Percentiles rank a stretch among this genome's conserved stretches.
Conservation (phyloP, 2,329 filamentous ascomycete species). For the Fusarium sp. region DNA sequence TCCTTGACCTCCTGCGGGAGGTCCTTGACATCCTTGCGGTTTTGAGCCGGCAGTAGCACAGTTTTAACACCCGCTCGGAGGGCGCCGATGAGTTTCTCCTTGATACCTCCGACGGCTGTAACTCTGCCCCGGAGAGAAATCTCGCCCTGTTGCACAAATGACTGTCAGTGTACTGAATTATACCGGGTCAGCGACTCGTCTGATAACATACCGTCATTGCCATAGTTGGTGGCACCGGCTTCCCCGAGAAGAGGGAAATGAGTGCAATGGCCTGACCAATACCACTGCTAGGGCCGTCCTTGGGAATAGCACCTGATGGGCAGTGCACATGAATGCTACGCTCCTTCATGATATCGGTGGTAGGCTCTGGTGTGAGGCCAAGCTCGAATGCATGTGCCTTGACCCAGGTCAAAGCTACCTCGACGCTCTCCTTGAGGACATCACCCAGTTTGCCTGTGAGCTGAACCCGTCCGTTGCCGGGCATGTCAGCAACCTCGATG, state of each 20-base stretch:
- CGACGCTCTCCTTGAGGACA: constrained; percentile 95
- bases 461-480: constrained; percentile 89
- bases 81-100: constrained; percentile 97
- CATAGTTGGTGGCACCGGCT: constrained; percentile 87
- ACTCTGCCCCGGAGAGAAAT: constrained; percentile 87
- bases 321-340: constrained; percentile 96
- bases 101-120: constrained; percentile 95
- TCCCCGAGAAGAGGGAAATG: constrained; percentile 88
- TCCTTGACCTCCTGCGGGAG: constrained; percentile 89
- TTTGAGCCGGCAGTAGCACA: constrained; percentile 86
- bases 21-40: constrained; percentile 92
- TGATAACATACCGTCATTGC: constrained; percentile 82
- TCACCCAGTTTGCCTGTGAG: constrained; percentile 96
- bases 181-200: constrained; percentile 34
- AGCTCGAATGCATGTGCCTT: constrained; percentile 95
- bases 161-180: constrained; percentile 41
- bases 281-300: constrained; percentile 88
- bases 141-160: constrained; percentile 62
- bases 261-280: constrained; percentile 94
- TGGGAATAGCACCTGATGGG: constrained; percentile 92
- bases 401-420: constrained; percentile 96
- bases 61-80: constrained; percentile 93
- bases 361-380: constrained; percentile 81
- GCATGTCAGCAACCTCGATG: constrained; percentile 98
- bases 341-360: constrained; percentile 94